Conservation (phyloP, 2,329 filamentous ascomycete genomes). For the Madurella mycetomatis region DNA sequence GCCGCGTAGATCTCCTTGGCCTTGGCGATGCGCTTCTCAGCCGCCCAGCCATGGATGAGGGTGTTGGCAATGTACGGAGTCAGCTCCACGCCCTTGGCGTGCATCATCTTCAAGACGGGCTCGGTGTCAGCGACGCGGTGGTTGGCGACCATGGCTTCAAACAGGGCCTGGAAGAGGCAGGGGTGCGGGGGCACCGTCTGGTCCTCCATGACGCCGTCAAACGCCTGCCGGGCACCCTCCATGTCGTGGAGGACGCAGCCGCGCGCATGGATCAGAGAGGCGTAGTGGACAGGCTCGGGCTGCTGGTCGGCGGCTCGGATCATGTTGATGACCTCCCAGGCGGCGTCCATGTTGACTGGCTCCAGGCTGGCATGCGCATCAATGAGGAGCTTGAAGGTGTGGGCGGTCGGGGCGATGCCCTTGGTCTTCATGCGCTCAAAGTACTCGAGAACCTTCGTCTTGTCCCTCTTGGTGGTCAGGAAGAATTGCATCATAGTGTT, state of each 20-base stretch:
- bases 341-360: constrained; percentile 81
- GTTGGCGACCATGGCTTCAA: constrained; percentile 95
- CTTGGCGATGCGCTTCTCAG: constrained; percentile 73
- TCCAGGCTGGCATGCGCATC: constrained; percentile 94
- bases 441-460: constrained; percentile 87
- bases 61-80: constrained; percentile 99
- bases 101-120: constrained; percentile 72
- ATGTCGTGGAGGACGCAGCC: constrained; percentile 93
- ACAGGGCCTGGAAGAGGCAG: constrained; percentile 92
- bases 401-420: constrained; percentile 84
- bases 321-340: constrained; percentile 74
- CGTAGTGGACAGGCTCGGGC: constrained; percentile 91
- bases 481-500: constrained; percentile 99
- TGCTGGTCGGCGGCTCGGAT: constrained; percentile 70
- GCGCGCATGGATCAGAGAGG: constrained; percentile 90
- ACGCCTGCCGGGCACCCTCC: constrained; percentile 73
- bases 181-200: constrained; percentile 66
- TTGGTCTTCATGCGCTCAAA: constrained; percentile 90
- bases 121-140: constrained; percentile 76
- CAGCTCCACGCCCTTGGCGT: constrained; percentile 67
- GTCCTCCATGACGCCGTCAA: constrained; percentile 73
- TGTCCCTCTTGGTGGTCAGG: constrained; percentile 93
- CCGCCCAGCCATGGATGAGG: constrained; percentile 93
- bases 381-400: constrained; percentile 96
- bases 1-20: constrained; percentile 73